Evolutionary conservation across 192 early-diverging fungal species (phyloP).

Genomic region (Entrophospora sp.): DNA sequence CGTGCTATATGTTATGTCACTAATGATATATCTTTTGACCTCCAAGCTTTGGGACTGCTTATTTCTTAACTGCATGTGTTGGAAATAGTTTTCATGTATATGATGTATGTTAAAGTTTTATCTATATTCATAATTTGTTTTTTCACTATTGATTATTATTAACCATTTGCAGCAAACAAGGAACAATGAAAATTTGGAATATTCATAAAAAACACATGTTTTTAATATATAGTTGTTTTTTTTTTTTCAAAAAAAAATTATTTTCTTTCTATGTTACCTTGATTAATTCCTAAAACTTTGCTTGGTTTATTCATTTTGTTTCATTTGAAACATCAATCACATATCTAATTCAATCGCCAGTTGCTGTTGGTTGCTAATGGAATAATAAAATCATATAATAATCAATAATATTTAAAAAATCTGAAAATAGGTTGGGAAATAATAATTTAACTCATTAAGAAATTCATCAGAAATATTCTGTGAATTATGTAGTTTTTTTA

Average conservation of each 20-base stretch:
- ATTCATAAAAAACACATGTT: conserved; percentile 50
- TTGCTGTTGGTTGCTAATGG: conserved; percentile 91
- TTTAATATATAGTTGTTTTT: neutral
- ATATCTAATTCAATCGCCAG: conserved; percentile 76
- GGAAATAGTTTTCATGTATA: conserved; percentile 87
- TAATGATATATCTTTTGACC: conserved; percentile 64
- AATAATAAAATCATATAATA: conserved; percentile 74
- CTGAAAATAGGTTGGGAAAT: no score
- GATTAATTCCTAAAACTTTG: no score
- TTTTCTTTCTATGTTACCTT: conserved; percentile 29
- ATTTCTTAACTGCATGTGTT: conserved; percentile 80
- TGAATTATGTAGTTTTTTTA: no score
- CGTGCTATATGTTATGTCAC: conserved; percentile 87
- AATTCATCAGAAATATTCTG: no score
- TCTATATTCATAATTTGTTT: neutral
- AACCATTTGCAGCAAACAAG: conserved; percentile 55
- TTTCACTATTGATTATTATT: neutral
- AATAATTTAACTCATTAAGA: no score
- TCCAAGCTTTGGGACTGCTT: conserved; percentile 69
- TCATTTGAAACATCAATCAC: conserved; percentile 68
- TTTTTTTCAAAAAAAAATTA: conserved; percentile 4
- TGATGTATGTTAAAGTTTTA: conserved; percentile 44
- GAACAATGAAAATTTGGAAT: conserved; percentile 93
- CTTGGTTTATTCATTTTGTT: conserved; percentile 76
- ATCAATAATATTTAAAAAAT: no score